Percentiles rank a stretch among this genome's conserved stretches.
Conservation (phyloP, 352 stramenopile genomes). For the Phytophthora brassicae region DNA sequence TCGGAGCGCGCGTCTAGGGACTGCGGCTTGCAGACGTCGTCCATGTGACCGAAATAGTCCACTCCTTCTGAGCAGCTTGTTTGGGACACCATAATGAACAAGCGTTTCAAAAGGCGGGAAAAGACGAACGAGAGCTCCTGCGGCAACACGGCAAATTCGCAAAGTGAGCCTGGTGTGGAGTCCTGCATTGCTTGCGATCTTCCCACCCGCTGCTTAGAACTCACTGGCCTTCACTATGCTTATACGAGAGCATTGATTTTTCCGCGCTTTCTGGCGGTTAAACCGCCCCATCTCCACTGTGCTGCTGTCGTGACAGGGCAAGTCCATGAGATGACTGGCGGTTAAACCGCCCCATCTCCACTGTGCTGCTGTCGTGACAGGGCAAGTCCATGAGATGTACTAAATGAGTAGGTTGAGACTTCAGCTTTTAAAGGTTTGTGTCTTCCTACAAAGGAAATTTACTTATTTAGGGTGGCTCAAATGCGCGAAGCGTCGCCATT, state of each 20-base stretch:
- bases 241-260: no score
- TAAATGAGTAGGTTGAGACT: no score
- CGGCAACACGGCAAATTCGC: constrained; percentile 29
- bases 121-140: constrained; percentile 6
- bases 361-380: no score
- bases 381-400: no score
- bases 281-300: constrained; percentile 14
- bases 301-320: constrained; percentile 3
- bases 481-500: no score
- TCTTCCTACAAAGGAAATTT: no score
- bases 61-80: constrained; percentile 6
- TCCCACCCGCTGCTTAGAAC: constrained; percentile 1
- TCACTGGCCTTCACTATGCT: constrained; percentile 19
- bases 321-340: no score
- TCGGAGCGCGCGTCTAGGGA: constrained; percentile 30
- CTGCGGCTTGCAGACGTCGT: constrained; percentile 12
- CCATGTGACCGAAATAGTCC: constrained; percentile 18
- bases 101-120: constrained; percentile 5
- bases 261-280: constrained; percentile 22
- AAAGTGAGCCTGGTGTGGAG: constrained; percentile 22
- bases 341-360: constrained; percentile 12
- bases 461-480: no score
- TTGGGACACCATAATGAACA: constrained; percentile 25
- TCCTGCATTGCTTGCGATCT: constrained; percentile 1
- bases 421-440: no score